Evolutionary conservation across 768 basidiomycete species (phyloP), one percentile per base, ranked within the genome.

Genomic region (Collybia mongolica): DNA sequence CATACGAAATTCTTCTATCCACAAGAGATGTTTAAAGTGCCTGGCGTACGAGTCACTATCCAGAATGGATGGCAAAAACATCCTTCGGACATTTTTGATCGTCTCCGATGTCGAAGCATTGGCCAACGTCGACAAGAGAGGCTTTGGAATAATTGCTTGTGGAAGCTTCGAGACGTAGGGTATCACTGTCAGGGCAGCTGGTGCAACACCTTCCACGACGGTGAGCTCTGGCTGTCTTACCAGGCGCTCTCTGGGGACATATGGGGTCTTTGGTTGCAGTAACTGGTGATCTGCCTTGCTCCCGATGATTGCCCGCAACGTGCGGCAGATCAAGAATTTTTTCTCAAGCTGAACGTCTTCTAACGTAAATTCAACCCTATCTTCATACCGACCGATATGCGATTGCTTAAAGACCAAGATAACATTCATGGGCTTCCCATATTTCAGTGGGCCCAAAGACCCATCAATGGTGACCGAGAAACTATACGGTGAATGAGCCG

Each of bases 281-380:
- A 60, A 52, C 22, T 78, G 71, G 51, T 82, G 74, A 35, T 75
- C 75, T 0, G 54, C 66, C 41, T 61, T 63, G 50, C 66, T 68
- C 7, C 79, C 81, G 5, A 83, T 71, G 29, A 75, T 69, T 7
- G 66, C 76, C 5, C 56, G 58, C 2, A 82, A 49, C 1, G 65
- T 49, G 3, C 79, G 73, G 0, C 71, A 68, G 29, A 84, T 83
- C 12, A 75, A 52, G 55, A 83, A 83, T 0, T 54, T 61, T 40
- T 74, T 72, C 3, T 62, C 59, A 6, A 75, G 64, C 19, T 65
- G 65, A 0, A 60, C 54, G 51, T 82, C 76, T 51, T 78, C 63
- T 55, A 86, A 80, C 0, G 71, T 44, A 20, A 86, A 52, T 55
- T 84, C 81, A 7, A 81, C 48, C 1, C 79, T 72, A 39, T 80